These are phyloP conservation scores for Pisolithus orientalis DNA, from an alignment of 768 basidiomycete species.

Conservation along the genomic window DNA sequence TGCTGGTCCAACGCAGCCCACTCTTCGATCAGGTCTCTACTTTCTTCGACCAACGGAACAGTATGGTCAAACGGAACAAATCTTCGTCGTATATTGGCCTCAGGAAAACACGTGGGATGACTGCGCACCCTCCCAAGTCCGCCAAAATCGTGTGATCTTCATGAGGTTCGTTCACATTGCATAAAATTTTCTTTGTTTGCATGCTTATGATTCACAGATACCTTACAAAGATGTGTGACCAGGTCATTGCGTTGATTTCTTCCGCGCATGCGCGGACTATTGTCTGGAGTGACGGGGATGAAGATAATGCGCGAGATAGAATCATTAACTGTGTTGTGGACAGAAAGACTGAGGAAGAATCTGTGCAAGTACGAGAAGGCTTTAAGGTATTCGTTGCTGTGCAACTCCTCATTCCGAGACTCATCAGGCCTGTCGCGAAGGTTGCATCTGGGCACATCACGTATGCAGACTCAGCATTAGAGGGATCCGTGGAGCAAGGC, in stretches of 20 bases:
- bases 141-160: constrained; percentile 52
- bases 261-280: constrained; percentile 39
- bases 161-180: constrained; percentile 40
- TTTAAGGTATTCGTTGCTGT: constrained; percentile 34
- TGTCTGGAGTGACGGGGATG: constrained; percentile 31
- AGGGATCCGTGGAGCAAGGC: constrained; percentile 3
- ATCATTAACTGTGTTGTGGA: background rate
- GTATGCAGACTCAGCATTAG: constrained; percentile 3
- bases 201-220: constrained; percentile 34
- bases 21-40: constrained; percentile 45
- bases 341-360: constrained; percentile 46
- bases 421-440: constrained; percentile 2
- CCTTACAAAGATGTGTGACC: constrained; percentile 53
- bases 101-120: constrained; percentile 56
- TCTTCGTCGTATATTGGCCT: constrained; percentile 58
- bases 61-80: constrained; percentile 11
- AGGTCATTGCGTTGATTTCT: constrained; percentile 47
- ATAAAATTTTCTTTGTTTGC: background rate
- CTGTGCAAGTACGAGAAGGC: constrained; percentile 35
- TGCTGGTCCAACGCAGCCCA: constrained; percentile 9
- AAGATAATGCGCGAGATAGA: background rate
- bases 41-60: constrained; percentile 20
- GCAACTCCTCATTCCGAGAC: background rate
- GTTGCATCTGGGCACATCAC: constrained; percentile 9
- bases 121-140: constrained; percentile 35